phyloP scores from a whole-genome alignment of 495 filamentous ascomycete genomes.

The Tricharina praecox region DNA sequence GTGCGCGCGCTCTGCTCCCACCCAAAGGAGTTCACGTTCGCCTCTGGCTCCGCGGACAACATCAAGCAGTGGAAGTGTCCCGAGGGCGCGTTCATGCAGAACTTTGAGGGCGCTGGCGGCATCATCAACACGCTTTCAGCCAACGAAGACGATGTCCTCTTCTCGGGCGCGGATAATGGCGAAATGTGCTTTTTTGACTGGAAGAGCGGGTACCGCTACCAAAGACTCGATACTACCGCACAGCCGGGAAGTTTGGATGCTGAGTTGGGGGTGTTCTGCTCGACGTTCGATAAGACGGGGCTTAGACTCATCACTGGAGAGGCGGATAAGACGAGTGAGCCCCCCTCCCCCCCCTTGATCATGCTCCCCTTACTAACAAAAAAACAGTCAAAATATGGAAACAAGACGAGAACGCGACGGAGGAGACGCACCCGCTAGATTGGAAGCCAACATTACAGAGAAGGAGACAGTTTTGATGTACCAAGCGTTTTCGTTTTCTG shows the following conservation, averaged over 20 bases:
- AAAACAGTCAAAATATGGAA: constrained; percentile 89
- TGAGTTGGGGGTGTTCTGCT: constrained; percentile 83
- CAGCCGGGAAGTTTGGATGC: constrained; percentile 91
- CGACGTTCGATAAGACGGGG: constrained; percentile 77
- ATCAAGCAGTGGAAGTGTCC: constrained; percentile 99
- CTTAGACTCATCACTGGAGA: constrained; percentile 82
- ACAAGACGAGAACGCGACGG: constrained; percentile 72
- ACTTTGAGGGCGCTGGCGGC: constrained; percentile 90
- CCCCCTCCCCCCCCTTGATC: background rate
- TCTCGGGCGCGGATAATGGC: constrained; percentile 86
- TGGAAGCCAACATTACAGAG: constrained; percentile 66
- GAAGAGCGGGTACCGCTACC: constrained; percentile 89
- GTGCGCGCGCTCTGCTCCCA: constrained; percentile 74
- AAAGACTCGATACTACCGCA: constrained; percentile 70
- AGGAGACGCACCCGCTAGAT: constrained; percentile 76
- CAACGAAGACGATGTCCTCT: constrained; percentile 88
- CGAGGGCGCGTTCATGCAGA: constrained; percentile 97
- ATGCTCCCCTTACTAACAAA: background rate
- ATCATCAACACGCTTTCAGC: constrained; percentile 90
- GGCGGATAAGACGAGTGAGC: constrained; percentile 78
- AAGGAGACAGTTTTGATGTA: constrained; percentile 14
- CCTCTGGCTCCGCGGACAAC: constrained; percentile 69
- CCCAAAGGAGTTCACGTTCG: constrained; percentile 92
- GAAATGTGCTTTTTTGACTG: constrained; percentile 98
- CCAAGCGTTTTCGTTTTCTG: too few relatives aligned